phyloP scores from a whole-genome alignment of 2,329 filamentous ascomycete species.

The Cladorrhinum sp. region DNA sequence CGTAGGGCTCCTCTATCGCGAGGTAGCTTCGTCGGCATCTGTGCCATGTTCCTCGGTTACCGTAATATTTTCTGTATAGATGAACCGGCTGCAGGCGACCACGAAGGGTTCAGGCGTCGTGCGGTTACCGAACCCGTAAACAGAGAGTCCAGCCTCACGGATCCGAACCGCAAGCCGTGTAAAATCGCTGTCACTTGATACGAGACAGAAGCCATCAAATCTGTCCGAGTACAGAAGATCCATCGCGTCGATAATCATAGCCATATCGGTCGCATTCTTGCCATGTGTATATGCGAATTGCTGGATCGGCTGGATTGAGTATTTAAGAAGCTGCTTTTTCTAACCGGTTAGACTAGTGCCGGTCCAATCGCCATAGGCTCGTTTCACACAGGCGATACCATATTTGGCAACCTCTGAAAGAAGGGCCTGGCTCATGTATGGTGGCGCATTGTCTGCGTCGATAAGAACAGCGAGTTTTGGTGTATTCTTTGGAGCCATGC shows the following conservation, averaged over 20 bases:
- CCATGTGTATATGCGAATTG: constrained; percentile 37
- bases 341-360: constrained; percentile 27
- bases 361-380: constrained; percentile 38
- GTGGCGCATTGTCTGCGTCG: constrained; percentile 34
- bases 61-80: constrained; percentile 29
- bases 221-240: constrained; percentile 34
- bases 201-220: constrained; percentile 36
- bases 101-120: constrained; percentile 35
- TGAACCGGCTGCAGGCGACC: constrained; percentile 35
- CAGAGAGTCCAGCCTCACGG: constrained; percentile 32
- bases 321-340: constrained; percentile 32
- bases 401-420: constrained; percentile 35
- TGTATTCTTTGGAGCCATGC: background rate
- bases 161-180: constrained; percentile 36
- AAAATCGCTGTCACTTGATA: constrained; percentile 39
- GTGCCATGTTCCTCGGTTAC: background rate
- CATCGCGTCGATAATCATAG: constrained; percentile 40
- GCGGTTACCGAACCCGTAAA: constrained; percentile 35
- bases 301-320: constrained; percentile 37
- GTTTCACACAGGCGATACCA: constrained; percentile 32
- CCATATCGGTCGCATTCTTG: constrained; percentile 37
- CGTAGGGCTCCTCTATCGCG: background rate
- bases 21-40: too few relatives aligned
- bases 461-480: constrained; percentile 34
- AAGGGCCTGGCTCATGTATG: constrained; percentile 21